Percentiles rank a stretch among this genome's conserved stretches.
Evolutionary conservation across 2,329 filamentous ascomycete species (phyloP).

Genomic region (Metarhizium sp.): DNA sequence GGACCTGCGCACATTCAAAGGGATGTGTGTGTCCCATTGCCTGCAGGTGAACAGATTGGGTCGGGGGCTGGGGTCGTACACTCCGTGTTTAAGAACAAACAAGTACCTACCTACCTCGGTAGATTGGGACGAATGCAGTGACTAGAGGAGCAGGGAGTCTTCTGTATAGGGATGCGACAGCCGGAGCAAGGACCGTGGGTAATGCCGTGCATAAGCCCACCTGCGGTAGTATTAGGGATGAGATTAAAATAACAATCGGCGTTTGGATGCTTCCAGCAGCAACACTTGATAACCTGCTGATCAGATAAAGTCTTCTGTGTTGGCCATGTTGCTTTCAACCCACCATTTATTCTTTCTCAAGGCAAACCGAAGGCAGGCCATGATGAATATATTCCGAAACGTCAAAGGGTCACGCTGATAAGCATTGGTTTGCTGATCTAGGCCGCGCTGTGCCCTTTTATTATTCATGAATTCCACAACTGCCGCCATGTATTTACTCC

Average conservation of each 20-base stretch:
- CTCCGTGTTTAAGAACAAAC: neutral
- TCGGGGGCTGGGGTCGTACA: neutral
- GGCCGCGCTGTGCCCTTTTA: neutral
- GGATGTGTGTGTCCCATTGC: neutral
- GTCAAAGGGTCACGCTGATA: neutral
- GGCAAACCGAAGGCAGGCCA: too few relatives aligned
- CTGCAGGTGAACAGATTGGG: neutral
- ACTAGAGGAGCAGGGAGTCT: neutral
- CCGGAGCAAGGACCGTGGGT: neutral
- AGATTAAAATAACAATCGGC: neutral
- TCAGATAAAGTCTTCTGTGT: too few relatives aligned
- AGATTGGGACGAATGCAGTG: neutral
- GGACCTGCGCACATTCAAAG: too few relatives aligned
- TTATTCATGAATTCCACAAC: neutral
- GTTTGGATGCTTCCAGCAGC: neutral
- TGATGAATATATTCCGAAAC: neutral
- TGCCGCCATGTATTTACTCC: neutral
- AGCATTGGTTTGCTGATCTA: neutral
- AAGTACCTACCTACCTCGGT: too few relatives aligned
- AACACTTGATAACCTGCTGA: too few relatives aligned
- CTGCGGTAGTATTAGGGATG: neutral
- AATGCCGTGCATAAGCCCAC: neutral
- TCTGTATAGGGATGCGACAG: neutral
- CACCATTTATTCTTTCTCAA: too few relatives aligned
- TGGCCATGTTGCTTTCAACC: too few relatives aligned